A percentile compares a stretch with the other conserved stretches of the same genome.
Evolutionary conservation across 108 stramenopile genomes (phyloP).

Genomic region (Conticribra weissflogii): DNA sequence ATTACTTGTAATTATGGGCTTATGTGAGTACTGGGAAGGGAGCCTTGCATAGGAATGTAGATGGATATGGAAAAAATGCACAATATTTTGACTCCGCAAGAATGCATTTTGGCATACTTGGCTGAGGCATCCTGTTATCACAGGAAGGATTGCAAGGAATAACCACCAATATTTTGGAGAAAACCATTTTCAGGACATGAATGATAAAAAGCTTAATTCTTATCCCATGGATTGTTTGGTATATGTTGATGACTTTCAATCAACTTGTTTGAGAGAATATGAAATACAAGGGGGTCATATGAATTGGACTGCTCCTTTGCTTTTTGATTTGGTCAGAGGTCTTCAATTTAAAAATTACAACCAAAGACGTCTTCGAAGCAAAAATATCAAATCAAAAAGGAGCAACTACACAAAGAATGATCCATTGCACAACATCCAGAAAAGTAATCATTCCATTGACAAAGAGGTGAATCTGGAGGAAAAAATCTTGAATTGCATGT

Average conservation of each 20-base stretch:
- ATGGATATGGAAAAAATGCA: constrained; percentile 9
- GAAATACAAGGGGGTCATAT: constrained; percentile 11
- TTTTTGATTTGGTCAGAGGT: not conserved
- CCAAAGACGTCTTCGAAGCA: constrained; percentile 5
- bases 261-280: constrained; percentile 16
- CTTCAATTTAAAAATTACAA: not conserved
- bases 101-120: not conserved
- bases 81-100: constrained; percentile 1
- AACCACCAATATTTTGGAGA: not conserved
- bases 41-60: not conserved
- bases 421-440: constrained; percentile 9
- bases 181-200: not conserved
- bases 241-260: constrained; percentile 13
- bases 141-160: not conserved
- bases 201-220: not conserved
- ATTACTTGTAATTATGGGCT: constrained; percentile 17
- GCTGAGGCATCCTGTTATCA: not conserved
- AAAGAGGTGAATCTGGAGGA: no score
- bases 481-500: no score
- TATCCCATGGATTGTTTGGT: constrained; percentile 10
- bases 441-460: constrained; percentile 12
- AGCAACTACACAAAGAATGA: constrained; percentile 6
- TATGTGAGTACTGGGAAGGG: constrained; percentile 1
- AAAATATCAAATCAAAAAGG: not conserved
- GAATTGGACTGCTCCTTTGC: constrained; percentile 12